phyloP scores from a whole-genome alignment of 352 stramenopile genomes.

The Chrysophaeum taylorii region DNA sequence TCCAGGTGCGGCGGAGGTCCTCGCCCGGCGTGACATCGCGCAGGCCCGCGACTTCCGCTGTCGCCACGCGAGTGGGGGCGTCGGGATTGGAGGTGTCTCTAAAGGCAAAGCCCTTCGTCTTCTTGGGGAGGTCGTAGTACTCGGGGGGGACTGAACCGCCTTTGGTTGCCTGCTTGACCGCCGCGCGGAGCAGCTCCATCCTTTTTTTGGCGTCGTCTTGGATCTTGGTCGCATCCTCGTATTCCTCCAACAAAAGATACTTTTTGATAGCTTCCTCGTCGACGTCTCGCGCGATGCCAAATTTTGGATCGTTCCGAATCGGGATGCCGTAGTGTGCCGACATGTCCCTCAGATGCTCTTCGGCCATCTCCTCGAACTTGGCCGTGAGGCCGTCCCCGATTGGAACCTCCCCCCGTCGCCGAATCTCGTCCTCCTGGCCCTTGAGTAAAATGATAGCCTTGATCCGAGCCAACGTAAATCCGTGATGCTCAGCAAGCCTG shows the following conservation, averaged over 20 bases:
- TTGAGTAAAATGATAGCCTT: conserved; percentile 1
- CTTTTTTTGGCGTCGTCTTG: too few species aligned
- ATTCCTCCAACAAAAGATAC: too few species aligned
- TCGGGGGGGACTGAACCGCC: too few species aligned
- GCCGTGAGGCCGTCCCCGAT: neutral
- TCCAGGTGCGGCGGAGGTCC: neutral
- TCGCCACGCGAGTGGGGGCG: neutral
- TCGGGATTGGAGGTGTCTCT: neutral
- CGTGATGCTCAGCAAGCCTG: neutral
- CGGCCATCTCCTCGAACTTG: neutral
- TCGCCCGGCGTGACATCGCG: neutral
- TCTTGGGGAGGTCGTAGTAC: too few species aligned
- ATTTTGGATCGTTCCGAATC: neutral
- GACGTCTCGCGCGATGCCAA: too few species aligned
- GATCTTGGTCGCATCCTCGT: too few species aligned
- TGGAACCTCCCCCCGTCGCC: neutral
- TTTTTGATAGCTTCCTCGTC: too few species aligned
- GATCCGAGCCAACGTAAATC: neutral
- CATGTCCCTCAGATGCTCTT: neutral
- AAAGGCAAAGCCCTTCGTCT: conserved; percentile 4
- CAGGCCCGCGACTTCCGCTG: neutral
- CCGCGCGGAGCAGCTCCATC: too few species aligned
- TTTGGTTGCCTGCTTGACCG: too few species aligned
- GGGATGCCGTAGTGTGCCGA: neutral
- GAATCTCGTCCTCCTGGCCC: neutral